Evolutionary conservation across 176 grass and related monocot genomes (phyloP), one percentile per base, ranked within the genome.

Genomic region (Alopecurus myosuroides): DNA sequence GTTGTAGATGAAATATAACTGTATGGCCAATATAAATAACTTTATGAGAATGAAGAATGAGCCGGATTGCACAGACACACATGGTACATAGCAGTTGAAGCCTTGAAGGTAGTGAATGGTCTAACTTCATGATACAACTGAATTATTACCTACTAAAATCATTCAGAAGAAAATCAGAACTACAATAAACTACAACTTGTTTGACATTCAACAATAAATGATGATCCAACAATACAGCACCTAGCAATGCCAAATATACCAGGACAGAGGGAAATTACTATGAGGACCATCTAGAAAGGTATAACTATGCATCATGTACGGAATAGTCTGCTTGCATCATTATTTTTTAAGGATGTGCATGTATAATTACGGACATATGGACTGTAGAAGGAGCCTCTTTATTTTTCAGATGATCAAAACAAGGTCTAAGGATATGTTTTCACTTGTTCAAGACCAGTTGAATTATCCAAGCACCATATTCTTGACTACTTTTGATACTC

Each of bases 1-100:
- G 41, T 51, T 71, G 31, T 72, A 65, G 33, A 86, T 56, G 42
- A 64, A 80, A 87, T 69, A 52, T 35, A 80, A 58, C 3, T 91
- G 2, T 30, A 68, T 73, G 39, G 23, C 15, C 20, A 46, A 74
- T 11, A 56, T 2, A 52, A 52, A 72, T 14, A 23, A 74, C 34
- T 34, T 48, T 22, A 34, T 19, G 45, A 50, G 45, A 52, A 29
- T 0, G 2, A 30, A 18, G 9, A 58, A 66, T 17, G 30, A 87
- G 19, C 13, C 74, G 80, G 74, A 50, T 61, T 28, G 15, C 49
- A 85, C 0, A 60, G 6, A 37, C 20, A 40, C 4, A 26, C 48
- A 61, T 1, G 1, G 1, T 18, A 6, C 5, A 30, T 50, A 13
- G 4, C 25, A 87, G 25, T 51, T 84, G 17, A 51, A 80, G 69